Evolutionary conservation across 495 filamentous ascomycete genomes (phyloP).

Genomic region (Xylaria intraflava): DNA sequence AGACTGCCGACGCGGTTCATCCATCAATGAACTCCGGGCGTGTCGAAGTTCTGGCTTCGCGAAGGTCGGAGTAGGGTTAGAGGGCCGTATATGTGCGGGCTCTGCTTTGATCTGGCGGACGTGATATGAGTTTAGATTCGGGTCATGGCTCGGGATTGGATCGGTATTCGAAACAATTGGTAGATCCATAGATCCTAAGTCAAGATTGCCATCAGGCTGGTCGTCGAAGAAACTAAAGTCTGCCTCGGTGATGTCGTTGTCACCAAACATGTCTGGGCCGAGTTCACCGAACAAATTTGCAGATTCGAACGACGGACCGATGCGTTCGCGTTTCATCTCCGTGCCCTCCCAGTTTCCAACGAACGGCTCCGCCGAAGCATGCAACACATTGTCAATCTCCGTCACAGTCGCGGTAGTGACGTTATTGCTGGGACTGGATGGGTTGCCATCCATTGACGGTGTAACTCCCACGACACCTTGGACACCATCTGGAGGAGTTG

Average conservation of each 20-base stretch:
- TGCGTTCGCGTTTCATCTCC: conserved; percentile 30
- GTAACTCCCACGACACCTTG: conserved; percentile 40
- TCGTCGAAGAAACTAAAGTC: conserved; percentile 89
- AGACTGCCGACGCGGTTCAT: conserved; percentile 22
- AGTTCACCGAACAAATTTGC: conserved; percentile 67
- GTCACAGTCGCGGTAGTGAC: conserved; percentile 11
- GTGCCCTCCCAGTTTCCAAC: conserved; percentile 28
- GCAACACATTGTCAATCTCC: conserved; percentile 22
- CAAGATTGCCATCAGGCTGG: conserved; percentile 30
- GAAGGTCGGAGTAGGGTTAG: conserved; percentile 24
- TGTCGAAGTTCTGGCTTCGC: conserved; percentile 45
- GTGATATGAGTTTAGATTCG: conserved; percentile 8
- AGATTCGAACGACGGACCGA: conserved; percentile 37
- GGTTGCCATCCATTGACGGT: conserved; percentile 44
- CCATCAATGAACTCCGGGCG: conserved; percentile 36
- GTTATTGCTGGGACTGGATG: conserved; percentile 41
- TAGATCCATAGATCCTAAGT: conserved; percentile 32
- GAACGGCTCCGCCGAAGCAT: conserved; percentile 21
- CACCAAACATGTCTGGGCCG: conserved; percentile 69
- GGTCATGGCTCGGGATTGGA: conserved; percentile 9
- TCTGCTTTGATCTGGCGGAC: conserved; percentile 12
- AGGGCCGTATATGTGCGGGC: conserved; percentile 17
- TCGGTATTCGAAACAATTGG: conserved; percentile 16
- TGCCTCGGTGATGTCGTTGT: conserved; percentile 75
- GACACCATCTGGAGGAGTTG: conserved; percentile 76